Percentiles rank a stretch among this genome's conserved stretches.
Evolutionary conservation across 805 yeast genomes (phyloP).

Genomic region (Ogataea zsoltii): DNA sequence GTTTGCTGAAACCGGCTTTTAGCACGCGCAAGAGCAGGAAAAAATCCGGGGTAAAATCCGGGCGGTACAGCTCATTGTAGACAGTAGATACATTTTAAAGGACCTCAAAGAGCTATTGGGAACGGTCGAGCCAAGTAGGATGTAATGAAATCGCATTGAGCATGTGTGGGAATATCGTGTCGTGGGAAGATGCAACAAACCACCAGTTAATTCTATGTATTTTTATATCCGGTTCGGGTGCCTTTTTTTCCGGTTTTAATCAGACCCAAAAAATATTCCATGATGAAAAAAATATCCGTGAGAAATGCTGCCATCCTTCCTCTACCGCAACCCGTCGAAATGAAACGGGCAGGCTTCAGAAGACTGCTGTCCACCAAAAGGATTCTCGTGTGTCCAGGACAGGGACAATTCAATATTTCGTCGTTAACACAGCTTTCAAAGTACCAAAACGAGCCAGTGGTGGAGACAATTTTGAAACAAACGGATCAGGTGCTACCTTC

Average conservation of each 20-base stretch:
- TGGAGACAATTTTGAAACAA: slow-evolving; percentile 13
- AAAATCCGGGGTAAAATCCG: slow-evolving; percentile 1
- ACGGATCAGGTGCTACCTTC: slow-evolving; percentile 26
- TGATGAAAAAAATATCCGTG: no score
- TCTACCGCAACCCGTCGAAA: not conserved
- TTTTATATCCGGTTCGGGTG: not conserved
- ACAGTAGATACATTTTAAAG: no score
- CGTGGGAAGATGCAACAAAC: no score
- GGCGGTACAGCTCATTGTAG: not conserved
- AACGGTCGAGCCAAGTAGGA: no score
- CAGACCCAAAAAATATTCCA: no score
- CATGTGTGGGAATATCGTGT: no score
- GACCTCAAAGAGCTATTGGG: no score
- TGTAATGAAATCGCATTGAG: no score
- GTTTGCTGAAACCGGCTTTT: slow-evolving; percentile 27
- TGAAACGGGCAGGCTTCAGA: not conserved
- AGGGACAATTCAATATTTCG: slow-evolving; percentile 27
- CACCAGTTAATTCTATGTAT: no score
- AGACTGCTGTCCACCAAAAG: slow-evolving; percentile 10
- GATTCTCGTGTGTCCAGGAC: slow-evolving; percentile 33
- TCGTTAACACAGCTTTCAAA: slow-evolving; percentile 14
- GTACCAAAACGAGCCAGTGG: slow-evolving; percentile 8
- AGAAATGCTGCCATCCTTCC: no score
- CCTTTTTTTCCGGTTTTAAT: no score
- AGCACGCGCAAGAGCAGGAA: not conserved